Conservation (phyloP, 1,139 yeast species). For the Kodamaea sp. region DNA sequence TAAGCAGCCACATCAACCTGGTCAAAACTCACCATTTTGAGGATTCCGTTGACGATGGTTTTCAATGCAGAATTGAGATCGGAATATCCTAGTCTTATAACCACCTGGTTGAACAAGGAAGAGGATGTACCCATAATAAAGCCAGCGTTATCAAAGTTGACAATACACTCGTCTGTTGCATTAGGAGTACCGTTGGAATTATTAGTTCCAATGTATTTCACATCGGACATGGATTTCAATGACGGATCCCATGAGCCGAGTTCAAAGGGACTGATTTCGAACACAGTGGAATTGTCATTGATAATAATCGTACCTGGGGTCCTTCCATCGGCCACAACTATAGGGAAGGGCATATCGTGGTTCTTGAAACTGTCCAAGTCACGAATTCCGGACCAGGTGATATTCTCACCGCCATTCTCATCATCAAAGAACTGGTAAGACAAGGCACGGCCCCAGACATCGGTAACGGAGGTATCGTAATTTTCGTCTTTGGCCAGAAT, state of each 20-base stretch:
- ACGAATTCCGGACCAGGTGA: conserved; percentile 42
- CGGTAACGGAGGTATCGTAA: conserved; percentile 41
- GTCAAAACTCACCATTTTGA: conserved; percentile 25
- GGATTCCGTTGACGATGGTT: conserved; percentile 26
- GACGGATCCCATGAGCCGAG: conserved; percentile 50
- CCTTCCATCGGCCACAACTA: conserved; percentile 43
- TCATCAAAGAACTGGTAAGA: conserved; percentile 36
- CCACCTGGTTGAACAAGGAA: conserved; percentile 54
- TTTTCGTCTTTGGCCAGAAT: conserved; percentile 40
- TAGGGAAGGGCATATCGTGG: conserved; percentile 45
- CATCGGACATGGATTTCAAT: conserved; percentile 30
- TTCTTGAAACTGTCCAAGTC: conserved; percentile 28
- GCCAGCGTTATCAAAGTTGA: conserved; percentile 71
- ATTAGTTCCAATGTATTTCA: conserved; percentile 37
- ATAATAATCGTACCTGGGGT: conserved; percentile 36
- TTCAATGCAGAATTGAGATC: conserved; percentile 26
- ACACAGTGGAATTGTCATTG: conserved; percentile 41
- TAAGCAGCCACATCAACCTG: conserved; percentile 44
- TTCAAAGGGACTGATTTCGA: conserved; percentile 44
- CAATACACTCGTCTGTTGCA: conserved; percentile 41
- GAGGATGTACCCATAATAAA: conserved; percentile 75
- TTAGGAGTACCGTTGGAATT: conserved; percentile 30
- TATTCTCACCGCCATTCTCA: conserved; percentile 29
- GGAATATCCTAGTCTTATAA: conserved; percentile 22
- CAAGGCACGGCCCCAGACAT: conserved; percentile 47